phyloP scores from a whole-genome alignment of 2,329 filamentous ascomycete genomes.

The Xylaria multiplex region DNA sequence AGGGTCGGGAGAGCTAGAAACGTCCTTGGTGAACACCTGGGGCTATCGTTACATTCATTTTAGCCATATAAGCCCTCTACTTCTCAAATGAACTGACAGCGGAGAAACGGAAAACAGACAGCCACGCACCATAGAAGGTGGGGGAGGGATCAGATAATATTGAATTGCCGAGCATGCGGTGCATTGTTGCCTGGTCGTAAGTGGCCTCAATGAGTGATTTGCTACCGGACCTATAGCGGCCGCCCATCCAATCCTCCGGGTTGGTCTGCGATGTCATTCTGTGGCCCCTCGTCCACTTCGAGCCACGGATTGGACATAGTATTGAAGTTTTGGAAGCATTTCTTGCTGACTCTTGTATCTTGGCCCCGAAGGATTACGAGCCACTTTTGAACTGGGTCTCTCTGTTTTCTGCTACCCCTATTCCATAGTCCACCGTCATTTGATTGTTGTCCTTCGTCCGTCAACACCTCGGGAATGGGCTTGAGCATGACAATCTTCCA shows the following conservation, averaged over 20 bases:
- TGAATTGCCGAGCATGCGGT: not conserved
- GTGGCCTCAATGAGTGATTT: not conserved
- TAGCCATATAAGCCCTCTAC: not conserved
- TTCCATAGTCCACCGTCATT: not conserved
- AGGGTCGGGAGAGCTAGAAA: not conserved
- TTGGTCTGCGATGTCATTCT: not conserved
- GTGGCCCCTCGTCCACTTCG: slow-evolving; percentile 22
- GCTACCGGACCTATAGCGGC: not conserved
- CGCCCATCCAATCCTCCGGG: not conserved
- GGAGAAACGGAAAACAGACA: not conserved
- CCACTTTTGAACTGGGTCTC: slow-evolving; percentile 38
- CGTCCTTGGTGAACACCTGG: not conserved
- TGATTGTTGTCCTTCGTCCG: slow-evolving; percentile 15
- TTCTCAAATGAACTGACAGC: not conserved
- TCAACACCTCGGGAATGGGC: slow-evolving; percentile 22
- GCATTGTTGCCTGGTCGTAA: not conserved
- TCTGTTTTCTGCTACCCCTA: not conserved
- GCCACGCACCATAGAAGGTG: not conserved
- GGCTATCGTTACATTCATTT: not conserved
- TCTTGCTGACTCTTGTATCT: slow-evolving; percentile 27
- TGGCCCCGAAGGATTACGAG: slow-evolving; percentile 37
- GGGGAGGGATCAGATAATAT: not conserved
- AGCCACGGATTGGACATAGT: slow-evolving; percentile 38
- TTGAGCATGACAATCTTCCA: slow-evolving; percentile 38
- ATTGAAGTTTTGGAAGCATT: slow-evolving; percentile 34